phyloP scores from a whole-genome alignment of 2,329 filamentous ascomycete genomes.

The Fusarium sp. region DNA sequence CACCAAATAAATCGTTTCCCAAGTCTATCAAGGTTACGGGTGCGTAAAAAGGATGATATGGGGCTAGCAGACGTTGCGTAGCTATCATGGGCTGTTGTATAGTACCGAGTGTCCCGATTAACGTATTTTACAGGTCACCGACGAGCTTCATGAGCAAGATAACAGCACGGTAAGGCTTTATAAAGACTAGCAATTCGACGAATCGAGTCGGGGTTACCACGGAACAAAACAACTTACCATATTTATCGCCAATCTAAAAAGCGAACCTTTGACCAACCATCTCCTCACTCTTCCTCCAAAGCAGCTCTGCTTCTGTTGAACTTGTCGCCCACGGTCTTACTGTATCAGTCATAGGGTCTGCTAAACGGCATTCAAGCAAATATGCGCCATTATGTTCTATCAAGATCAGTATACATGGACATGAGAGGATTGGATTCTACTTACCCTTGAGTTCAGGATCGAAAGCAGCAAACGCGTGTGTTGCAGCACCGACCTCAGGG shows the following conservation, averaged over 20 bases:
- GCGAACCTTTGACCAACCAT: conserved; percentile 19
- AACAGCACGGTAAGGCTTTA: background rate
- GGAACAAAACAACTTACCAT: rapidly evolving
- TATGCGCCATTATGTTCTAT: conserved; percentile 21
- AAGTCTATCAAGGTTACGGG: background rate
- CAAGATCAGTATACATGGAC: background rate
- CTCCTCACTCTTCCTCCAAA: conserved; percentile 30
- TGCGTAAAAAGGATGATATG: background rate
- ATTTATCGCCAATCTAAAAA: background rate
- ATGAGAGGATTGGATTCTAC: rapidly evolving
- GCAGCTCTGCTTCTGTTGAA: conserved; percentile 2
- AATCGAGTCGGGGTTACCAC: rapidly evolving
- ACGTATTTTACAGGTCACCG: rapidly evolving
- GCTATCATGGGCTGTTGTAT: background rate
- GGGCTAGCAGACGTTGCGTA: background rate
- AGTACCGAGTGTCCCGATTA: background rate
- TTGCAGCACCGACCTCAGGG: conserved; percentile 13
- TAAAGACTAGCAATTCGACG: background rate
- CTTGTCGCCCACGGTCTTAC: conserved; percentile 26
- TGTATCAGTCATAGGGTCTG: conserved; percentile 9
- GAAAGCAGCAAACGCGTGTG: conserved; percentile 25
- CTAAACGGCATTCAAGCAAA: conserved; percentile 8
- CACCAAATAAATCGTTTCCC: background rate
- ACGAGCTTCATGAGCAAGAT: background rate
- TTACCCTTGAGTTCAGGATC: conserved; percentile 5